Base-by-base conservation (phyloP, 148 eudicot species). In the Fagopyrum tataricum region DNA sequence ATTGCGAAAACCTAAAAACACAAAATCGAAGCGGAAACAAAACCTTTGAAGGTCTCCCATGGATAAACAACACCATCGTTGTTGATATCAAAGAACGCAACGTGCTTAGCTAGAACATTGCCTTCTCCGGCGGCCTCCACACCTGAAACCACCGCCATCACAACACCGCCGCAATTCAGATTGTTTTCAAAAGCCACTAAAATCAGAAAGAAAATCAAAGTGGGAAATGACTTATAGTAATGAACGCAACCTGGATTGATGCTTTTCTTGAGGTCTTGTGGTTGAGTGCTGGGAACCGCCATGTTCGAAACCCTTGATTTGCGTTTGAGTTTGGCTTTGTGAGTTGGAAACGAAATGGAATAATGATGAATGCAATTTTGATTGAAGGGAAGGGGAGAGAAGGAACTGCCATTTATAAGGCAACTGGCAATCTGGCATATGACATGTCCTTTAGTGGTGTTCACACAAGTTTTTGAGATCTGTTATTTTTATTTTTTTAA, bases 51-150 rank as follows among this genome's bases (percentile, higher is more conserved):
- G 5, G 94, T 90, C 76, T 93, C 98, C 80, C 78, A 88, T 0
- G 92, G 93, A 79, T 87, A 86, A 78, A 93, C 77, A 67, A 89
- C n/a, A 10, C 97, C 97, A 71, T 91, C 97, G 4, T 90, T 82
- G 78, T 91, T 89, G 61, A 83, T 84, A 75, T 91, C 97, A 46
- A 91, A 89, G 79, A 91, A 91, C 12, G 74, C 59, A 0, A 84
- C 92, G 51, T 91, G 97, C 78, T 88, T 91, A 20, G 78, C 78
- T 17, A 91, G 81, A 43, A 76, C 82, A 73, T 74, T 91, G 42
- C 84, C 75, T 48, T 71, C 84, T 41, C 72, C 72, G 72, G 72
- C 37, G 72, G 72, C 72, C 39, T 42, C 31, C 51, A 43, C 72
- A 3, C 72, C 72, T 70, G 72, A 10, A 10, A 46, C 13, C 49